A percentile compares a stretch with the other conserved stretches of the same genome.
Evolutionary conservation across 176 grass and related monocot genomes (phyloP).

Genomic region (Metroxylon sagu): DNA sequence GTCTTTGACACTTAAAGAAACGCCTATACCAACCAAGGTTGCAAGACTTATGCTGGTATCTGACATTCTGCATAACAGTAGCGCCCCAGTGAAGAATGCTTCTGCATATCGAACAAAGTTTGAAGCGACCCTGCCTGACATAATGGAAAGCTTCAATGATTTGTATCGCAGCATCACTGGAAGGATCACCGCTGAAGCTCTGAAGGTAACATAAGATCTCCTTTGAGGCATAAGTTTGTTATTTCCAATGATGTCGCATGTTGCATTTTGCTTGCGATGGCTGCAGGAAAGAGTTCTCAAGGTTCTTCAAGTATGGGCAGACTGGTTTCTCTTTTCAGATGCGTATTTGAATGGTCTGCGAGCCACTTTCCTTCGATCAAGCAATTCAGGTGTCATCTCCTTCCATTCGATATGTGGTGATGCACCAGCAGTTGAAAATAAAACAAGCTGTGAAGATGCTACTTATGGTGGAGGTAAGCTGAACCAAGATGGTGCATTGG

Average conservation of each 20-base stretch:
- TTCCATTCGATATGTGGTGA: slow-evolving; percentile 83
- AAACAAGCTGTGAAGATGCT: slow-evolving; percentile 36
- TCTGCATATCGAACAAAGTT: slow-evolving; percentile 97
- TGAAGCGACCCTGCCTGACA: slow-evolving; percentile 73
- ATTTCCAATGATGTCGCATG: too few species aligned
- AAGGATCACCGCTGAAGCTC: slow-evolving; percentile 96
- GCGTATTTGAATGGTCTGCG: slow-evolving; percentile 83
- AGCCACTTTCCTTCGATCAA: slow-evolving; percentile 80
- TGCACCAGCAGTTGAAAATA: slow-evolving; percentile 91
- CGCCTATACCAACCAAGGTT: slow-evolving; percentile 89
- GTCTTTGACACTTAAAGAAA: slow-evolving; percentile 92
- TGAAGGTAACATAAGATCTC: slow-evolving; percentile 47
- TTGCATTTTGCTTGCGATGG: not conserved
- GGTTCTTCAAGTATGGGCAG: slow-evolving; percentile 97
- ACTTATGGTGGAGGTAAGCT: slow-evolving; percentile 53
- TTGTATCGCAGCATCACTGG: slow-evolving; percentile 82
- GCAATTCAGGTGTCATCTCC: slow-evolving; percentile 64
- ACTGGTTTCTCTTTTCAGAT: slow-evolving; percentile 99
- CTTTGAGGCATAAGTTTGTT: too few species aligned
- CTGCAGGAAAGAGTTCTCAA: slow-evolving; percentile 87
- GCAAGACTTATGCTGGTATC: slow-evolving; percentile 95
- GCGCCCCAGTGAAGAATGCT: slow-evolving; percentile 93
- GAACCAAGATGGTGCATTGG: slow-evolving; percentile 86
- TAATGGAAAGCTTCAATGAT: slow-evolving; percentile 97
- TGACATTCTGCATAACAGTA: slow-evolving; percentile 97